Percentiles rank a stretch among this genome's conserved stretches.
Evolutionary conservation across 257 asterid species (phyloP).

Genomic region (Solanum paucissectum): DNA sequence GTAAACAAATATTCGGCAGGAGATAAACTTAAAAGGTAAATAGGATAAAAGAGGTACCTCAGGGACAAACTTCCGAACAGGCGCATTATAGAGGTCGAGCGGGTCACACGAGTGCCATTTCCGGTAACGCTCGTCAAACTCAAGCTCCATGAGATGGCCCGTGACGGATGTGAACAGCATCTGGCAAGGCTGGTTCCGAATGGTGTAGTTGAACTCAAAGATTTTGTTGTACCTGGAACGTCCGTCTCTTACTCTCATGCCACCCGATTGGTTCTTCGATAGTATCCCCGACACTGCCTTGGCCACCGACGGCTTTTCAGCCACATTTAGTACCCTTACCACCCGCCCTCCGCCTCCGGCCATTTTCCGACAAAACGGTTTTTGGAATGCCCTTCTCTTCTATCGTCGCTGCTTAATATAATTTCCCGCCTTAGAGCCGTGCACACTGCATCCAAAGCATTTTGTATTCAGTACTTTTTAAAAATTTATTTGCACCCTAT

Average conservation of each 20-base stretch:
- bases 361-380: neutral
- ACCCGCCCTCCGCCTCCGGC: constrained; percentile 42
- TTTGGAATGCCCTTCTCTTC: neutral
- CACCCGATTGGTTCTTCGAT: constrained; percentile 55
- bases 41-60: constrained; percentile 32
- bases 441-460: neutral
- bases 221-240: constrained; percentile 81
- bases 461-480: neutral
- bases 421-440: neutral
- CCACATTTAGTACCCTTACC: constrained; percentile 78
- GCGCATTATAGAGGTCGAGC: constrained; percentile 70
- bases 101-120: constrained; percentile 99
- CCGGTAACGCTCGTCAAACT: constrained; percentile 71
- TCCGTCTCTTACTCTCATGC: constrained; percentile 60
- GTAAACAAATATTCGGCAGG: neutral
- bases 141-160: constrained; percentile 97
- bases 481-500: neutral
- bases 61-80: constrained; percentile 73
- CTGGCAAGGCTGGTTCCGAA: constrained; percentile 47
- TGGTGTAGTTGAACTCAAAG: constrained; percentile 62
- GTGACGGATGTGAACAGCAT: constrained; percentile 94
- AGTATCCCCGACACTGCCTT: constrained; percentile 78
- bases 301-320: constrained; percentile 99
- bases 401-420: neutral
- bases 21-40: neutral